phyloP scores from a whole-genome alignment of 768 basidiomycete species.

The Calocybe indica region DNA sequence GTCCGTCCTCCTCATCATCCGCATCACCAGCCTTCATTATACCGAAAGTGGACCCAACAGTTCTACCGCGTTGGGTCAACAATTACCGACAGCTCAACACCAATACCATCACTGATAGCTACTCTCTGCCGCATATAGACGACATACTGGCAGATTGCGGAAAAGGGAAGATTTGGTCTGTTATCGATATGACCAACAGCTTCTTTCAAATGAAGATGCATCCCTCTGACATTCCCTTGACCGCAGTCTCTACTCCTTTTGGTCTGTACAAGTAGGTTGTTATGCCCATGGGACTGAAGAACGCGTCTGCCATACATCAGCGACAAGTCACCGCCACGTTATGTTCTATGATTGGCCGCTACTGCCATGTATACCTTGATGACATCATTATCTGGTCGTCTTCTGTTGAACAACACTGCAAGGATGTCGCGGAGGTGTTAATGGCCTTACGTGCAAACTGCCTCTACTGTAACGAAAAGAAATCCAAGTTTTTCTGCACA shows the following conservation, averaged over 20 bases:
- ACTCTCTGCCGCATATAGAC: conserved; percentile 21
- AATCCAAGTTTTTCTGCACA: conserved; percentile 9
- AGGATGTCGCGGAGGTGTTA: conserved; percentile 18
- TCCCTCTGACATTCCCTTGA: conserved; percentile 19
- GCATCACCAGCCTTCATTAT: conserved; percentile 34
- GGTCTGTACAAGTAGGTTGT: conserved; percentile 27
- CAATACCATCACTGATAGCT: conserved; percentile 21
- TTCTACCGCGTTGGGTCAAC: conserved; percentile 27
- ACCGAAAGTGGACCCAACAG: conserved; percentile 21
- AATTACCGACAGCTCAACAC: conserved; percentile 26
- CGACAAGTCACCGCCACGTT: conserved; percentile 18
- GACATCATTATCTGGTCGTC: conserved; percentile 39
- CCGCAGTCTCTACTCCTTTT: conserved; percentile 28
- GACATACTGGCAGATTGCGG: conserved; percentile 28
- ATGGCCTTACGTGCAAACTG: conserved; percentile 8
- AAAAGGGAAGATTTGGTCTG: conserved; percentile 24
- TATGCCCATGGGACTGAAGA: conserved; percentile 14
- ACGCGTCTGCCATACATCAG: conserved; percentile 25
- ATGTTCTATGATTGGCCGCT: conserved; percentile 10
- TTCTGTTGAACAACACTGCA: conserved; percentile 24
- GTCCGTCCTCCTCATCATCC: conserved; percentile 17
- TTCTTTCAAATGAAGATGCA: conserved; percentile 30
- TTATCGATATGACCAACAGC: conserved; percentile 30
- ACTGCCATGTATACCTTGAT: conserved; percentile 35
- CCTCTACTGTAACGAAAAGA: too few relatives aligned